These are phyloP conservation scores for Trichophyton simii DNA, from an alignment of 2,329 filamentous ascomycete species.

Conservation along the genomic window DNA sequence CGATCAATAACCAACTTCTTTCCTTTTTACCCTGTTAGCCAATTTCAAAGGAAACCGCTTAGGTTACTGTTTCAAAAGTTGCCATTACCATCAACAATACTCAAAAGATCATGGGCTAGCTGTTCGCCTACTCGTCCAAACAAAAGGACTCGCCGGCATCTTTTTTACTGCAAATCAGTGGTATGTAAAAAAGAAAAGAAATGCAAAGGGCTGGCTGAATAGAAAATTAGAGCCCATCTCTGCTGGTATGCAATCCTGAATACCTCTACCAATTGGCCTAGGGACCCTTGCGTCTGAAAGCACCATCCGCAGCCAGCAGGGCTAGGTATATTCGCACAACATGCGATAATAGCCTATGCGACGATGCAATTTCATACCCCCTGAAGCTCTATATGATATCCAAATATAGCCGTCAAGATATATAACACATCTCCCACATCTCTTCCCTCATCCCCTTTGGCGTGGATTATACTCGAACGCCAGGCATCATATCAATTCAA, in stretches of 20 bases:
- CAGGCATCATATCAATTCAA: background rate
- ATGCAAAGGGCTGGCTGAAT: background rate
- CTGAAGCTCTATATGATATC: background rate
- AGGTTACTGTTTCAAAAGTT: background rate
- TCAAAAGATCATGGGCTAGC: background rate
- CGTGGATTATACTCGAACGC: background rate
- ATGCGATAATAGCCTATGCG: background rate
- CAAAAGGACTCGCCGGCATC: background rate
- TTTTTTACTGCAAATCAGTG: background rate
- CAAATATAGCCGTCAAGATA: background rate
- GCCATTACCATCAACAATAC: background rate
- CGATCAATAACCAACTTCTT: background rate
- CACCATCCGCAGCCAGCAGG: background rate
- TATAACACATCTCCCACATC: background rate
- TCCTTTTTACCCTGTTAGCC: background rate
- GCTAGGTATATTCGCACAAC: background rate
- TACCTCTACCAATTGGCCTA: background rate
- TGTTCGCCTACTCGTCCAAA: background rate
- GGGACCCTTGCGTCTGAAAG: background rate
- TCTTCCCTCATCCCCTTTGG: background rate
- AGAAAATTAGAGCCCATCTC: background rate
- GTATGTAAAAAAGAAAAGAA: background rate
- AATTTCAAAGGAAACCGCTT: background rate
- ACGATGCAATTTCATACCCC: background rate
- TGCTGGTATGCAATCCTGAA: background rate